Conservation (phyloP, 208 protist species). For the Perkinsela sp. region DNA sequence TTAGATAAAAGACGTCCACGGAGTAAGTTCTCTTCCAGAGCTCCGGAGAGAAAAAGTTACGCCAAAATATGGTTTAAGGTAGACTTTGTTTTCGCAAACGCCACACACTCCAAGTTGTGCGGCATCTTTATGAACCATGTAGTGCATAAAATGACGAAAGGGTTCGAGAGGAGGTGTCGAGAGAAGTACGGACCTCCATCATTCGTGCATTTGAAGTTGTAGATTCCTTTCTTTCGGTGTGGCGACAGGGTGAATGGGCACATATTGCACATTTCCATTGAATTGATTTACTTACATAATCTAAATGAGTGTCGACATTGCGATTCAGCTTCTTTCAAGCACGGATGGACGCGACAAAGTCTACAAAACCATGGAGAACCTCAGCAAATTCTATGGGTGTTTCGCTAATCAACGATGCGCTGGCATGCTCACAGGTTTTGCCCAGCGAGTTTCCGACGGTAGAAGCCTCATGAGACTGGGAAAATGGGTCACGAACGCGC, state of each 20-base stretch:
- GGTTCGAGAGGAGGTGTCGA: neutral
- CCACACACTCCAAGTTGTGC: neutral
- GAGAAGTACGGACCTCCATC: neutral
- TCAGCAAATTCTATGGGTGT: constrained; percentile 34
- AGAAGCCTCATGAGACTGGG: constrained; percentile 62
- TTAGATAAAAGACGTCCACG: neutral
- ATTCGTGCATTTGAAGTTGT: neutral
- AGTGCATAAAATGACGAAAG: neutral
- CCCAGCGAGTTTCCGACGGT: constrained; percentile 31
- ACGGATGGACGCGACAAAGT: constrained; percentile 71
- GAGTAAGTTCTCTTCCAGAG: neutral
- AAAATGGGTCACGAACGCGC: constrained; percentile 45
- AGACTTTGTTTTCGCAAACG: neutral
- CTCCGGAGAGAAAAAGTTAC: neutral
- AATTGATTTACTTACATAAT: too few relatives aligned
- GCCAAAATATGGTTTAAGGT: neutral
- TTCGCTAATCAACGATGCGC: constrained; percentile 12
- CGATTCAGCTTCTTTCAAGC: constrained; percentile 22
- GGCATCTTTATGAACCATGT: neutral
- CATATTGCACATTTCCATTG: too few relatives aligned
- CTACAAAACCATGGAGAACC: constrained; percentile 42
- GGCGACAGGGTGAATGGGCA: too few relatives aligned
- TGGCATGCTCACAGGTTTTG: constrained; percentile 18
- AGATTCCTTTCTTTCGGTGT: too few relatives aligned
- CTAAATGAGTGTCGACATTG: neutral